phyloP scores from a whole-genome alignment of 768 basidiomycete genomes.

The Russula lepida region DNA sequence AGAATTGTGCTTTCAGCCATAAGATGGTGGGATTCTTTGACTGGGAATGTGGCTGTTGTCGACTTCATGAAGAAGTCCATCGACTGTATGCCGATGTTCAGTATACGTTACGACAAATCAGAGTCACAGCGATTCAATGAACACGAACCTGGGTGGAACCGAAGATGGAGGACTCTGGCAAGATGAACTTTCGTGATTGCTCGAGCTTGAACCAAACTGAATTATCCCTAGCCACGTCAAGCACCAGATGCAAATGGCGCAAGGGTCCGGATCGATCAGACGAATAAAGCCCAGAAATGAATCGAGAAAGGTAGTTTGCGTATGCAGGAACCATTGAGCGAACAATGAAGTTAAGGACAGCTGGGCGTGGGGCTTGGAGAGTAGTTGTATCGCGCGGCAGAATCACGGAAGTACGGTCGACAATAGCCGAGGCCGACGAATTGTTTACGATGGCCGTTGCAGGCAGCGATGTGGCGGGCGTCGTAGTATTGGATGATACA shows the following conservation, averaged over 20 bases:
- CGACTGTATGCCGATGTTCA: slow-evolving; percentile 18
- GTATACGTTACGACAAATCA: slow-evolving; percentile 1
- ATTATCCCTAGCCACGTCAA: slow-evolving; percentile 1
- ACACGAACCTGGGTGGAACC: slow-evolving; percentile 21
- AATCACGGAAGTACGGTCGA: slow-evolving; percentile 4
- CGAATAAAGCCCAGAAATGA: slow-evolving; percentile 8
- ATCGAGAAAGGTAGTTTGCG: slow-evolving; percentile 1
- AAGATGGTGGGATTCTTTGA: neutral
- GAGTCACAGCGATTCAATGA: neutral
- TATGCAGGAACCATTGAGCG: slow-evolving; percentile 16
- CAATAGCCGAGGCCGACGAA: neutral
- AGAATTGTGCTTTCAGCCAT: slow-evolving; percentile 1
- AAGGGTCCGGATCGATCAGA: slow-evolving; percentile 5
- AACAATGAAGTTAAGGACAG: slow-evolving; percentile 2
- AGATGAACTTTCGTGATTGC: neutral
- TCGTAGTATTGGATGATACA: neutral
- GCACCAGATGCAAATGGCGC: slow-evolving; percentile 6
- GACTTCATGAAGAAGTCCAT: slow-evolving; percentile 20
- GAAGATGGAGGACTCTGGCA: slow-evolving; percentile 4
- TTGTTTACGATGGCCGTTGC: slow-evolving; percentile 3
- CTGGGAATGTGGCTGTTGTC: neutral
- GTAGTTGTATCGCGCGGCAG: neutral
- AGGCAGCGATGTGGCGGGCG: neutral
- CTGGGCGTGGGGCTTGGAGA: neutral
- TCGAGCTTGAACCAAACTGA: slow-evolving; percentile 7